Evolutionary conservation across 768 basidiomycete genomes (phyloP), one percentile per base, ranked within the genome.

Genomic region (Rhizopogon roseolus): DNA sequence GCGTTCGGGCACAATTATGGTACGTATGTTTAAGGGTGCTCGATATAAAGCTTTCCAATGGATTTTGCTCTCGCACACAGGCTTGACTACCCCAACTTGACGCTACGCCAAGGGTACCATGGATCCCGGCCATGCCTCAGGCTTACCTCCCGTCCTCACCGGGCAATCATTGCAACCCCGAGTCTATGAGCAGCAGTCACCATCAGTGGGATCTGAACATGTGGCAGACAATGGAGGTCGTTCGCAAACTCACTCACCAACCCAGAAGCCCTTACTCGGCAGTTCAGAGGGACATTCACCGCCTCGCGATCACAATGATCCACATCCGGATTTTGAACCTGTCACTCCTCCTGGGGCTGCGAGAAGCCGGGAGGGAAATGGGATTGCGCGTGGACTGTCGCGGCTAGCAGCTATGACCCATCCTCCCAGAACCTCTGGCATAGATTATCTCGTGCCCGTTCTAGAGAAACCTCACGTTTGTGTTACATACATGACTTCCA

Each of bases 401-500:
- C 60, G 54, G 16, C 65, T 52, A 7, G 48, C 43, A 1, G 41
- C 41, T 2, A 4, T 40, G 38, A 51, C 60, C 19, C 17, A 14
- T 6, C 13, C 28, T 5, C 41, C 3, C 6, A 41, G 43, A 19
- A 2, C 14, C 9, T 53, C 59, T 14, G 61, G 50, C 3, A 32
- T 68, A 9, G 67, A 68, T 45, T 60, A 57, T 56, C 65, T 69
- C 44, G 60, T 69, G 8, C 67, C 67, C 2, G 43, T 64, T 29
- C 41, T 67, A 5, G 56, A 51, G 17, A 70, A 59, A 49, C 14
- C 8, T 4, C 37, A 11, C 4, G 68, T 66, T 42, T 44, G 68
- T 58, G 3, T 19, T 34, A 14, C n/a, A 9, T 14, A 1, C 28
- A 48, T 22, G 22, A 22, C 19, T 14, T 48, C 22, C 34, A 32